Percentiles rank a stretch among this genome's conserved stretches.
Evolutionary conservation across 1,284 basidiomycete genomes (phyloP).

Genomic region (Papiliotrema flavescens): DNA sequence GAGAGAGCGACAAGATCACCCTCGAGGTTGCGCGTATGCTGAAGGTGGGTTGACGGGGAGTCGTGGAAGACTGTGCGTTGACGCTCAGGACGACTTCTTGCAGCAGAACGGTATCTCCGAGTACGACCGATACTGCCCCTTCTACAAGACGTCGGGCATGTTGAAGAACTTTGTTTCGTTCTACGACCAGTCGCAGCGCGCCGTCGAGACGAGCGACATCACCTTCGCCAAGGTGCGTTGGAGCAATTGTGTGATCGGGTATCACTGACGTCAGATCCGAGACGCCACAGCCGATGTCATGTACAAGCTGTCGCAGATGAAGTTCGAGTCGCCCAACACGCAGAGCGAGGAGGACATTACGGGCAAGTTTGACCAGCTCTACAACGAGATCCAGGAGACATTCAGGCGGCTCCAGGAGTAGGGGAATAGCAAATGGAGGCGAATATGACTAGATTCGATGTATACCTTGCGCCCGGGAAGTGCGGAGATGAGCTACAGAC

Average conservation of each 20-base stretch:
- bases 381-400: slow-evolving; percentile 81
- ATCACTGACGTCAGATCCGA: slow-evolving; percentile 57
- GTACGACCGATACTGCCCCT: slow-evolving; percentile 95
- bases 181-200: slow-evolving; percentile 78
- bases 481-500: no score
- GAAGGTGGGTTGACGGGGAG: slow-evolving; percentile 53
- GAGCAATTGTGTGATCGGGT: neutral
- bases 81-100: slow-evolving; percentile 89
- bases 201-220: slow-evolving; percentile 77
- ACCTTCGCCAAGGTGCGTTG: slow-evolving; percentile 70
- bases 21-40: slow-evolving; percentile 96
- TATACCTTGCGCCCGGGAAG: neutral
- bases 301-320: slow-evolving; percentile 97
- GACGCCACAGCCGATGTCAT: slow-evolving; percentile 83
- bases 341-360: slow-evolving; percentile 78
- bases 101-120: slow-evolving; percentile 99
- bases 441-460: neutral
- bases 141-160: slow-evolving; percentile 98
- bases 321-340: slow-evolving; percentile 75
- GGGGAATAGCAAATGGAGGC: no score
- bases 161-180: slow-evolving; percentile 93
- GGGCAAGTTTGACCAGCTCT: slow-evolving; percentile 71
- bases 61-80: slow-evolving; percentile 3
- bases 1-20: slow-evolving; percentile 98
- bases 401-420: slow-evolving; percentile 81